phyloP scores from a whole-genome alignment of 2,329 filamentous ascomycete species.

The Colletotrichum cuscutae region DNA sequence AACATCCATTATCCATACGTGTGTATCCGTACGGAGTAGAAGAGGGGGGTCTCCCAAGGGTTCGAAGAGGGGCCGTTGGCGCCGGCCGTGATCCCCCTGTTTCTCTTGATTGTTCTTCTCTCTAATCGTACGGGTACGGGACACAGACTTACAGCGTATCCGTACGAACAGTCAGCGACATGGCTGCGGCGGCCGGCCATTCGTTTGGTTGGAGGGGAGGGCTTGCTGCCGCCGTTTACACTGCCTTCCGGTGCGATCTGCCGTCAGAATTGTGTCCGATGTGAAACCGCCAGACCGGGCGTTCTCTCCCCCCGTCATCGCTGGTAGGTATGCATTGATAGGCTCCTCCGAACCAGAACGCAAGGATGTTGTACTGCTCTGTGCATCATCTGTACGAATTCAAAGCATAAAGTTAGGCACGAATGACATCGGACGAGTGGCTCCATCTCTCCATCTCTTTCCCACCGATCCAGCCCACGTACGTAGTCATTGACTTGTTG shows the following conservation, averaged over 20 bases:
- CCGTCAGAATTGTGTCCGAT: constrained; percentile 26
- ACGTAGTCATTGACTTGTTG: no score
- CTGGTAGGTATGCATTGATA: not conserved
- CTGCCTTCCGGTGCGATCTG: constrained; percentile 16
- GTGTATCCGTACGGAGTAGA: not conserved
- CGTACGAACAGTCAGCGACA: not conserved
- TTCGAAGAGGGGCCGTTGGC: constrained; percentile 16
- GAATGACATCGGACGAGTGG: not conserved
- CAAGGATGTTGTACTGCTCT: not conserved
- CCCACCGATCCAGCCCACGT: not conserved
- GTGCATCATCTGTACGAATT: not conserved
- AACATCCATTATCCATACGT: no score
- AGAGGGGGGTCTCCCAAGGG: not conserved
- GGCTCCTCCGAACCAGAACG: not conserved
- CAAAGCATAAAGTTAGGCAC: not conserved
- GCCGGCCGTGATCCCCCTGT: constrained; percentile 2
- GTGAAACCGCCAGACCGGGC: constrained; percentile 12
- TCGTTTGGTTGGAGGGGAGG: not conserved
- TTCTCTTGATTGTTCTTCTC: constrained; percentile 1
- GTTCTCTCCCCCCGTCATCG: not conserved
- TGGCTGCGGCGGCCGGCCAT: not conserved
- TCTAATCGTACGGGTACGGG: no score
- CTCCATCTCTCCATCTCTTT: not conserved
- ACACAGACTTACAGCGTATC: not conserved
- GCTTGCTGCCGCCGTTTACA: constrained; percentile 3